These are phyloP conservation scores for Neonectria magnoliae DNA, from an alignment of 2,329 filamentous ascomycete species.

Conservation along the genomic window DNA sequence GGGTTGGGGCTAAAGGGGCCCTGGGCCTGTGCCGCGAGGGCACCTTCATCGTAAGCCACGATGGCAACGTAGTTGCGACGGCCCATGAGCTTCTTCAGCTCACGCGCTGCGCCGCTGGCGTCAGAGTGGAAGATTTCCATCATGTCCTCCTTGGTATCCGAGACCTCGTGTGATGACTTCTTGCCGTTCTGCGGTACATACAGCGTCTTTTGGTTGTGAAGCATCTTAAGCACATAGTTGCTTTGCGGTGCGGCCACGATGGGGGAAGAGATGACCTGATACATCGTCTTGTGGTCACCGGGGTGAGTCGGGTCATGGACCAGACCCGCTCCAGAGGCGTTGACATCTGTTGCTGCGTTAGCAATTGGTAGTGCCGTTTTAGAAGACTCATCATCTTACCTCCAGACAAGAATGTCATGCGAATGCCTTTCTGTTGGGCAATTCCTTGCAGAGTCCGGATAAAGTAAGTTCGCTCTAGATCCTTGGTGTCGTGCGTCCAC, in stretches of 20 bases:
- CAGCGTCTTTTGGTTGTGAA: constrained; percentile 93
- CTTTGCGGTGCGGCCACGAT: constrained; percentile 90
- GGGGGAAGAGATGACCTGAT: constrained; percentile 92
- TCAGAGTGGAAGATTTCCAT: constrained; percentile 99
- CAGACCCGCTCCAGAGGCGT: constrained; percentile 89
- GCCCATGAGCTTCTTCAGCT: constrained; percentile 92
- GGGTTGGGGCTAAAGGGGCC: constrained; percentile 51
- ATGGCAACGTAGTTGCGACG: constrained; percentile 92
- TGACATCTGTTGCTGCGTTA: constrained; percentile 70
- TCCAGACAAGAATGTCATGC: constrained; percentile 97
- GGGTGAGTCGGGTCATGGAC: constrained; percentile 94
- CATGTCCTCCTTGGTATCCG: constrained; percentile 99
- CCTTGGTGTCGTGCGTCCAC: constrained; percentile 99
- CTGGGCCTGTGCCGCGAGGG: constrained; percentile 57
- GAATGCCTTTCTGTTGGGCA: constrained; percentile 90
- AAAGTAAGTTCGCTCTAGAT: constrained; percentile 94
- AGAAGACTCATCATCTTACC: constrained; percentile 57
- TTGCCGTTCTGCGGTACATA: constrained; percentile 92
- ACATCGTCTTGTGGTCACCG: constrained; percentile 98
- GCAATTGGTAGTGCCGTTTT: constrained; percentile 12
- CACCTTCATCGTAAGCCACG: constrained; percentile 92
- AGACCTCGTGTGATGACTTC: constrained; percentile 75
- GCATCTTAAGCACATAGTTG: constrained; percentile 87
- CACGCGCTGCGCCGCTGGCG: constrained; percentile 82
- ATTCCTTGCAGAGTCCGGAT: constrained; percentile 97